Percentiles rank a stretch among this genome's conserved stretches.
phyloP scores from a whole-genome alignment of 2,329 filamentous ascomycete genomes.

The Neofusicoccum ribis region DNA sequence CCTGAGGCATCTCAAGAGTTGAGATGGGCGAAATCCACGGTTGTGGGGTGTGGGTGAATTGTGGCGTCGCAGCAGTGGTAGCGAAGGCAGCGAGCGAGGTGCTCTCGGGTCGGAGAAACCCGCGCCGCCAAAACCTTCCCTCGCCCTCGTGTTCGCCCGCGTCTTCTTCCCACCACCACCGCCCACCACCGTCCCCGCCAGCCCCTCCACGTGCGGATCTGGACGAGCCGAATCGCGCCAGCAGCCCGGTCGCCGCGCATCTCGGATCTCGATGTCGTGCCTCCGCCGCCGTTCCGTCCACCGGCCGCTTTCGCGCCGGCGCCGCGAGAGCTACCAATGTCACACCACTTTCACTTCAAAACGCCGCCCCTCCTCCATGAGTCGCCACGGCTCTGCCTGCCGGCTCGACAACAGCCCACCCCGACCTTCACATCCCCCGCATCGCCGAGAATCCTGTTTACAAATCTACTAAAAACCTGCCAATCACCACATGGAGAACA shows the following conservation, averaged over 20 bases:
- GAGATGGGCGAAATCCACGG: neutral
- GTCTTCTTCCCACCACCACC: conserved; percentile 2
- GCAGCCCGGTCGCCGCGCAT: neutral
- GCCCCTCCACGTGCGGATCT: neutral
- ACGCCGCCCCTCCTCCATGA: neutral
- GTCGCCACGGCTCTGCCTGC: neutral
- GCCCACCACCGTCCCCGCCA: neutral
- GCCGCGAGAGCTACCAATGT: neutral
- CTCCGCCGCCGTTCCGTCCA: neutral
- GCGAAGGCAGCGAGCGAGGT: neutral
- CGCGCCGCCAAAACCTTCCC: neutral
- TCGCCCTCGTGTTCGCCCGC: neutral
- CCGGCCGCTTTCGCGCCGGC: neutral
- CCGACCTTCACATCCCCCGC: neutral
- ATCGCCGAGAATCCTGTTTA: neutral
- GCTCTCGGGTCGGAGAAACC: neutral
- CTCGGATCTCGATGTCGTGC: neutral
- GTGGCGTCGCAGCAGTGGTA: neutral
- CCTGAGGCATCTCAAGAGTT: neutral
- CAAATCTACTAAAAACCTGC: neutral
- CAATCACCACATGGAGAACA: too few species aligned
- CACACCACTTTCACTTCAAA: neutral
- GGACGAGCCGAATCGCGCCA: too few species aligned
- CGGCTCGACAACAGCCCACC: neutral
- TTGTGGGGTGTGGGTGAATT: neutral